Base-by-base conservation (phyloP, 495 filamentous ascomycete genomes). In the Lindgomyces ingoldianus region DNA sequence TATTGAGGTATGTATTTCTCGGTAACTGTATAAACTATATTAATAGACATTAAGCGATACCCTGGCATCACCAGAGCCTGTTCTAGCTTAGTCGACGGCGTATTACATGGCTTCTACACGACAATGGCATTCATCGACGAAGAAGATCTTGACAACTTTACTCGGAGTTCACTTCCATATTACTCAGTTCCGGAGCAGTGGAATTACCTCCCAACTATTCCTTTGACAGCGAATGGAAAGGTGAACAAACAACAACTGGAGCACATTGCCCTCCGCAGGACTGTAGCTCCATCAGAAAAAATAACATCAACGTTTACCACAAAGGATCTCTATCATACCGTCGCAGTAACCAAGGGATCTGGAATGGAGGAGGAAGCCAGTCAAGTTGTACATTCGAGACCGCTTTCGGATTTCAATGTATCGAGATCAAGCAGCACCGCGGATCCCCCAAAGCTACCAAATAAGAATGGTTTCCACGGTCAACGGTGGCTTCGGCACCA, bases 401-500 rank as follows among this genome's bases (percentile, higher is more conserved):
- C 14, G 8, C 33, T 59, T 9, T 65, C 62, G 10, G 27, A 65
- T 18, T 51, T 65, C 54, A 44, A 59, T 44, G 27, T 30, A 4
- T 58, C 62, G 14, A 33, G 30, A 11, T 18, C 62, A 8, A 65
- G 33, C 21, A 45, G 57, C 53, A 46, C 18, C 30, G 62, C 52
- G 11, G 18, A 51, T 16, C 9, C 9, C 24, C 56, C 26, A 4
- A 49, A 9, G 1, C 30, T 66, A 1, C 63, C 63, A 1, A 14
- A 14, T n/a, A 66, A 66, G 49, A 60, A 66, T 36, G 57, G 57
- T 25, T 54, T 66, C 33, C 47, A 50, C 12, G 63, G 63, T 6
- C 26, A 55, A 27, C 29, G 63, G 25, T 66, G 63, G 63, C 63
- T 66, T n/a, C 63, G 63, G 16, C 63, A 66, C 36, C 55, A 48